These are phyloP conservation scores for Trichoderma asperelloides DNA, from an alignment of 495 filamentous ascomycete genomes.

Conservation along the genomic window DNA sequence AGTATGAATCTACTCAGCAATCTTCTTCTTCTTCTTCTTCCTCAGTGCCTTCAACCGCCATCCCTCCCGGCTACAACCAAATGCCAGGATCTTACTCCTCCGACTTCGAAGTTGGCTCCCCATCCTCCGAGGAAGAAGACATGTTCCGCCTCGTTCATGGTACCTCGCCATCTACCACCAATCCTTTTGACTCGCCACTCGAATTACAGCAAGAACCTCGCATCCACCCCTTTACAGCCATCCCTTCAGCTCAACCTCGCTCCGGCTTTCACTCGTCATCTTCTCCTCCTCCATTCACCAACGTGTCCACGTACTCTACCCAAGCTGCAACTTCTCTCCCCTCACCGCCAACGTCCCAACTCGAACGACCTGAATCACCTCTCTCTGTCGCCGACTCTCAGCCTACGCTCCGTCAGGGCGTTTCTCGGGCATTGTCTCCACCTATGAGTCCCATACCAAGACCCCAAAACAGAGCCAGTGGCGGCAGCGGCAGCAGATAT, in stretches of 20 bases:
- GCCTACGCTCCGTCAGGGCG: neutral
- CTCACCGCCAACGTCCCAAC: slow-evolving; percentile 12
- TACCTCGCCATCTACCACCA: neutral
- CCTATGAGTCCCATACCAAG: neutral
- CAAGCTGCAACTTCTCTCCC: neutral
- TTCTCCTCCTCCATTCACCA: neutral
- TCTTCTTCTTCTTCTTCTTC: neutral
- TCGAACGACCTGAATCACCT: neutral
- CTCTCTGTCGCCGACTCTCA: neutral
- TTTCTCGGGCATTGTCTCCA: neutral
- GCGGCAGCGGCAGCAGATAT: neutral
- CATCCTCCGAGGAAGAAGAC: neutral
- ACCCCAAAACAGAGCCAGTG: slow-evolving; percentile 8
- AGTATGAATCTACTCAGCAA: no score
- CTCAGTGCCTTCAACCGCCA: neutral
- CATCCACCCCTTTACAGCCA: neutral
- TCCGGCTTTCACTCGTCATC: slow-evolving; percentile 8
- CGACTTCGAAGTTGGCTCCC: neutral
- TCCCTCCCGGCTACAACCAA: neutral
- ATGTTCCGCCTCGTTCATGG: neutral
- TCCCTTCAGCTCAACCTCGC: slow-evolving; percentile 1
- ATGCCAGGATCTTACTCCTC: neutral
- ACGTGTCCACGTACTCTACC: slow-evolving; percentile 5
- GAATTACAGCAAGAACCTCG: neutral
- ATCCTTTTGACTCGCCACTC: neutral